Evolutionary conservation across 352 stramenopile genomes (phyloP).

Genomic region (Globisporangium nodosum): DNA sequence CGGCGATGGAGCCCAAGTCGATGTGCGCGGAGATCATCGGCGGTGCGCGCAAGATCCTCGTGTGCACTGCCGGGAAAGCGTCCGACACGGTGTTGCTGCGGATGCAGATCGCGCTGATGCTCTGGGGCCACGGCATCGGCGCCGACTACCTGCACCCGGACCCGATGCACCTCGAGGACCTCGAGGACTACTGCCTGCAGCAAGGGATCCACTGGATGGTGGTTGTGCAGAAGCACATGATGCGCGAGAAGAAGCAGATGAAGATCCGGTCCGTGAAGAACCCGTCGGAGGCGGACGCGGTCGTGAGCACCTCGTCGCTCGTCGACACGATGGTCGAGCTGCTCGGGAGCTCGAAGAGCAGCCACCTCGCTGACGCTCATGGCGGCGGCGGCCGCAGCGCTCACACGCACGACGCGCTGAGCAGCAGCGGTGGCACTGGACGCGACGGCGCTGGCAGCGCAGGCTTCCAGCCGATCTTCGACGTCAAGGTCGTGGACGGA

Average conservation of each 20-base stretch:
- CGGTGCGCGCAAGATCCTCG: conserved; percentile 47
- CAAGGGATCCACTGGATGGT: conserved; percentile 81
- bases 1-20: conserved; percentile 31
- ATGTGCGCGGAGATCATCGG: conserved; percentile 26
- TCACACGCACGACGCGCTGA: conserved; percentile 3
- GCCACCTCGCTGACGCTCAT: conserved; percentile 1
- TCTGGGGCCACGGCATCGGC: conserved; percentile 68
- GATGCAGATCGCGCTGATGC: conserved; percentile 72
- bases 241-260: conserved; percentile 80
- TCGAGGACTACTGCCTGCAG: conserved; percentile 79
- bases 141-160: conserved; percentile 85
- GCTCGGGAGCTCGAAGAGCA: conserved; percentile 17
- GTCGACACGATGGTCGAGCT: conserved; percentile 61
- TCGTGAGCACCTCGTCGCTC: conserved; percentile 57
- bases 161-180: conserved; percentile 65
- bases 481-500: conserved; percentile 70
- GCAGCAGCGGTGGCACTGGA: conserved; percentile 14
- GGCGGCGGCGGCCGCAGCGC: not conserved
- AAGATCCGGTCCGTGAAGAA: conserved; percentile 75
- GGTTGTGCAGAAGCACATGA: conserved; percentile 81
- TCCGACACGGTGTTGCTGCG: conserved; percentile 67
- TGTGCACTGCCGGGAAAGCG: conserved; percentile 74
- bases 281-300: conserved; percentile 56
- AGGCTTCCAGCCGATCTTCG: conserved; percentile 58
- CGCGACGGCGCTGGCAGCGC: conserved; percentile 8